Percentiles rank a stretch among this genome's conserved stretches.
Evolutionary conservation across 345 rosid genomes (phyloP).

Genomic region (Dovyalis caffra): DNA sequence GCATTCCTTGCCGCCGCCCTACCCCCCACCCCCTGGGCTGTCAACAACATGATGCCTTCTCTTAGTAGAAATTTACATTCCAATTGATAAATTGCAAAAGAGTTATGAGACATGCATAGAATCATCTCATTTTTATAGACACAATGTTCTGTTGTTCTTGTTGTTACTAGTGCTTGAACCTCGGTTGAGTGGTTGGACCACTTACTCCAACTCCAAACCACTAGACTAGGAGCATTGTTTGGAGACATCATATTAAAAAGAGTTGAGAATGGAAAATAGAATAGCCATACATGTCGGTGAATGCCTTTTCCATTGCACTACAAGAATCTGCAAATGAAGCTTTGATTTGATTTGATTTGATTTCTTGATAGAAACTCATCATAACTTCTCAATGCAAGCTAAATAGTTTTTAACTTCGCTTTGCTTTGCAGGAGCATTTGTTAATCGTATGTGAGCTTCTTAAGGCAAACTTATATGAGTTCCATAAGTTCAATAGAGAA

Average conservation of each 20-base stretch:
- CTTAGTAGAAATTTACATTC: background rate
- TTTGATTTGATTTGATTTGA: background rate
- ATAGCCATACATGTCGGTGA: background rate
- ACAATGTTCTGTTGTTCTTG: background rate
- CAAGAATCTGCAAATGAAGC: background rate
- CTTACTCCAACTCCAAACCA: background rate
- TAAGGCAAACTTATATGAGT: constrained; percentile 96
- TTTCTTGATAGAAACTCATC: background rate
- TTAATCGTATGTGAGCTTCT: constrained; percentile 97
- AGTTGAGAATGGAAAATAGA: background rate
- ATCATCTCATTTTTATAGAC: background rate
- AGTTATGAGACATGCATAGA: background rate
- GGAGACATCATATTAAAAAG: background rate
- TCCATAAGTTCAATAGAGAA: constrained; percentile 95
- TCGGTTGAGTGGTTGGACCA: background rate
- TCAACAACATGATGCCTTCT: background rate
- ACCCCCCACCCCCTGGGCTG: too few species aligned
- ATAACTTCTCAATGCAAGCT: background rate
- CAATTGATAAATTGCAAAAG: background rate
- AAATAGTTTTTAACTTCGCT: constrained; percentile 5
- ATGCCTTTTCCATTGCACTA: background rate
- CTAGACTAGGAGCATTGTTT: background rate
- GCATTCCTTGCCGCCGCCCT: background rate
- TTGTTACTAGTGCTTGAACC: background rate
- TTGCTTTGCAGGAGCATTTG: constrained; percentile 82